A percentile compares a stretch with the other conserved stretches of the same genome.
Conservation (phyloP, 345 rosid genomes). For the Salix koriyanagi region DNA sequence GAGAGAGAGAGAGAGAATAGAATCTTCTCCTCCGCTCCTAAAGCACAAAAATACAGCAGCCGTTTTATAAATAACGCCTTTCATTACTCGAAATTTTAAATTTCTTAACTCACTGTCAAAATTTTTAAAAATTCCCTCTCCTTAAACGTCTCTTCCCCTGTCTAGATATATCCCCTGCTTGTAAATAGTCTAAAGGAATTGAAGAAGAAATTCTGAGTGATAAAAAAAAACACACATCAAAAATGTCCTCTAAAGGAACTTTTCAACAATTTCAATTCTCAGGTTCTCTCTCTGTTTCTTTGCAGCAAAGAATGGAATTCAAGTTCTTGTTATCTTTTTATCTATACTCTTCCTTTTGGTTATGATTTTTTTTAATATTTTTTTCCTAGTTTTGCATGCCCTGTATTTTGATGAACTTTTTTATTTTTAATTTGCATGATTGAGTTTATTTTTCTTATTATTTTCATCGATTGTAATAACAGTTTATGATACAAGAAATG, state of each 20-base stretch:
- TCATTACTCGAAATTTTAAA: not conserved
- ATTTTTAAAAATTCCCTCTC: not conserved
- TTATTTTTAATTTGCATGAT: not conserved
- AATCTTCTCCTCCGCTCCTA: not conserved
- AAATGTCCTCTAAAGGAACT: not conserved
- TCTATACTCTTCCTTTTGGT: not conserved
- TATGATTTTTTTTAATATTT: not conserved
- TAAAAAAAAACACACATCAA: not conserved
- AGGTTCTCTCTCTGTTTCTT: not conserved
- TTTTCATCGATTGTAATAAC: not conserved
- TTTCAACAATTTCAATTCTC: conserved; percentile 8
- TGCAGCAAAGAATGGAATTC: not conserved
- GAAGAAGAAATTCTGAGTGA: not conserved
- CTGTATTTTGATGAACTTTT: not conserved
- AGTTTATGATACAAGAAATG: not conserved
- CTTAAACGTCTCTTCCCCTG: not conserved
- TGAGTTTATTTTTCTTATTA: not conserved
- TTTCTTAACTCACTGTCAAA: not conserved
- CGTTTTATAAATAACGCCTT: not conserved
- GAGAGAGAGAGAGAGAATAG: too few relatives aligned
- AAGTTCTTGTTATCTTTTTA: not conserved
- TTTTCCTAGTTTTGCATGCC: not conserved
- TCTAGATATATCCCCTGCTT: not conserved
- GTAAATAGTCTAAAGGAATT: not conserved
- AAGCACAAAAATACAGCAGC: not conserved